phyloP scores from a whole-genome alignment of 164 flowering plant genomes.

The Umbilicus rupestris region DNA sequence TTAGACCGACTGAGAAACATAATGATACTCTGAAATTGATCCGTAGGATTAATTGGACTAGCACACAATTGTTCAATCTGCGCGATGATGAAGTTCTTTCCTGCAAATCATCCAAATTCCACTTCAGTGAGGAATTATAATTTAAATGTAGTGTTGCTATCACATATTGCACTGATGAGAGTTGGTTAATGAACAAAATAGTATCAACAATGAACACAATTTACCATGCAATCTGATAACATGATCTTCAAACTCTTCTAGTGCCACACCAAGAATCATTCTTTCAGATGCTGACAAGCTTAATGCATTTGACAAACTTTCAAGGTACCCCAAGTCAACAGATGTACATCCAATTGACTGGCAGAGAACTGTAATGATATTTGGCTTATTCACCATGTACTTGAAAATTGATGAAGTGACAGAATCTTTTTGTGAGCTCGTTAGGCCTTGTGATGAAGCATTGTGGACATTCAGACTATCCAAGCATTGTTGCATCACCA shows the following conservation, averaged over 20 bases:
- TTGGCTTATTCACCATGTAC: slow-evolving; percentile 49
- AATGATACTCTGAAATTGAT: slow-evolving; percentile 63
- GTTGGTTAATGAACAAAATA: background rate
- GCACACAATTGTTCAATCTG: slow-evolving; percentile 59
- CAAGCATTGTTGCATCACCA: slow-evolving; percentile 56
- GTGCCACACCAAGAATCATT: slow-evolving; percentile 73
- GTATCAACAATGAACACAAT: slow-evolving; percentile 11
- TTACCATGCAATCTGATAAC: slow-evolving; percentile 57
- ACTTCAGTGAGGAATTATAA: background rate
- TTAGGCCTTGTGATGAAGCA: slow-evolving; percentile 18
- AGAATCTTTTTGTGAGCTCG: slow-evolving; percentile 33
- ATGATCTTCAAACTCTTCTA: slow-evolving; percentile 59
- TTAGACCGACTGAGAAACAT: slow-evolving; percentile 63
- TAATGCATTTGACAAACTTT: slow-evolving; percentile 42
- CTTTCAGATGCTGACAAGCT: slow-evolving; percentile 56
- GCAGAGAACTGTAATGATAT: slow-evolving; percentile 58
- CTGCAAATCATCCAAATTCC: slow-evolving; percentile 25
- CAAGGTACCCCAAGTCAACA: slow-evolving; percentile 43
- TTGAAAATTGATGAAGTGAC: slow-evolving; percentile 40
- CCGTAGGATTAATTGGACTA: slow-evolving; percentile 37
- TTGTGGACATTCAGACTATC: slow-evolving; percentile 34
- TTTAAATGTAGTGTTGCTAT: background rate
- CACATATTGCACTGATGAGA: slow-evolving; percentile 3
- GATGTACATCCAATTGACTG: slow-evolving; percentile 36
- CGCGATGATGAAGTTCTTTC: slow-evolving; percentile 60